These are phyloP conservation scores for Cupressus sempervirens DNA, from an alignment of 75 land plant species.

Conservation along the genomic window DNA sequence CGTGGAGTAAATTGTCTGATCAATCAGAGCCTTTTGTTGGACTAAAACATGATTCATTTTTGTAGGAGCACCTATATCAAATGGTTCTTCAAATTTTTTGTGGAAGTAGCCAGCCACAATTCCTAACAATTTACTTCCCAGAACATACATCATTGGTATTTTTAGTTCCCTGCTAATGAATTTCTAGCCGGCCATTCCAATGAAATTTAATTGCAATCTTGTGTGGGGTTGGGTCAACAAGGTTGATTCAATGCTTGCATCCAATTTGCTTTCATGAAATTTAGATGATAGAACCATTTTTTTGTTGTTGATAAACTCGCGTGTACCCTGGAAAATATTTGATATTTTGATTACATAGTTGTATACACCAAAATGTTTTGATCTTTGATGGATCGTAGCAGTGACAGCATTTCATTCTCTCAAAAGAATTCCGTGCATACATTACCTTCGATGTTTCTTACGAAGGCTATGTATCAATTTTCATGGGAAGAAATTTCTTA, in stretches of 20 bases:
- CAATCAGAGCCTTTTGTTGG: slow-evolving; percentile 29
- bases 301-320: not conserved
- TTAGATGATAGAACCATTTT: not conserved
- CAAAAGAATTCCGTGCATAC: too few relatives aligned
- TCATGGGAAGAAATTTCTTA: too few relatives aligned
- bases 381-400: not conserved
- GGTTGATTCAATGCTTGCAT: not conserved
- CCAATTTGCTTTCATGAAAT: not conserved
- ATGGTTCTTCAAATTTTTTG: not conserved
- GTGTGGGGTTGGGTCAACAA: not conserved
- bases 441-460: too few relatives aligned
- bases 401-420: too few relatives aligned
- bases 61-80: slow-evolving; percentile 5
- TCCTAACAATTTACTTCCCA: not conserved
- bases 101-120: not conserved
- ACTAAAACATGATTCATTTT: not conserved
- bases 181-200: not conserved
- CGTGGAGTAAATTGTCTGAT: slow-evolving; percentile 16
- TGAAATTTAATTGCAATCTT: not conserved
- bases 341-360: not conserved
- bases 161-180: not conserved
- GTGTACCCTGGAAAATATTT: not conserved
- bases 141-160: not conserved
- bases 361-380: not conserved
- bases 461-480: too few relatives aligned